A percentile compares a stretch with the other conserved stretches of the same genome.
Conservation (phyloP, 305 asterid genomes). For the Fraxinus xanthoxyloides region DNA sequence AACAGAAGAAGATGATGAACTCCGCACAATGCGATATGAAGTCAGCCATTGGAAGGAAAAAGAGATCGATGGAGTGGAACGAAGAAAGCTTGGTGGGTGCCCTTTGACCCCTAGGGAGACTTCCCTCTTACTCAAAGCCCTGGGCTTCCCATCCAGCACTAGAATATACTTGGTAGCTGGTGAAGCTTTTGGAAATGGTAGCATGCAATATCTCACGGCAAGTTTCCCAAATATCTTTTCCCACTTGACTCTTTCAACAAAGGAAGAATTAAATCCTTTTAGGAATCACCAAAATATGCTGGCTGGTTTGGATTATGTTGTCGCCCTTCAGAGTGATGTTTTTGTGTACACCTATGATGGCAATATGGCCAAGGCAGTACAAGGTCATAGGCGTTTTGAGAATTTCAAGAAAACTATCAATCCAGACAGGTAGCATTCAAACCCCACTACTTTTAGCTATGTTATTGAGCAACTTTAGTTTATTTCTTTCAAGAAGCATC, state of each 20-base stretch:
- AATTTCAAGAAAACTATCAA: conserved; percentile 83
- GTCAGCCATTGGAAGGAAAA: conserved; percentile 99
- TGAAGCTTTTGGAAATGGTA: conserved; percentile 88
- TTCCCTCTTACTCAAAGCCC: conserved; percentile 76
- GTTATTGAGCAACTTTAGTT: neutral
- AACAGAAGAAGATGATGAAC: conserved; percentile 81
- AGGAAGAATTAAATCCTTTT: conserved; percentile 70
- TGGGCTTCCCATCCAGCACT: conserved; percentile 72
- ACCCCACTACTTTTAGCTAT: neutral
- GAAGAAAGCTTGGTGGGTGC: conserved; percentile 85
- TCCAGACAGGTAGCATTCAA: conserved; percentile 67
- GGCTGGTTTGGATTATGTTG: conserved; percentile 91
- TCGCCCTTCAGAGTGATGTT: conserved; percentile 85
- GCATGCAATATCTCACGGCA: conserved; percentile 73
- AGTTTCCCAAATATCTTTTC: conserved; percentile 76
- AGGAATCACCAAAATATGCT: conserved; percentile 87
- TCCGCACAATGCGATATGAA: conserved; percentile 76
- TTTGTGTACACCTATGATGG: conserved; percentile 94
- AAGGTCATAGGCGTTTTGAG: conserved; percentile 93
- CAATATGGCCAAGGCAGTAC: conserved; percentile 99
- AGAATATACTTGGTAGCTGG: conserved; percentile 95
- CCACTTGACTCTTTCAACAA: conserved; percentile 70
- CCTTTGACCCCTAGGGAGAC: conserved; percentile 97
- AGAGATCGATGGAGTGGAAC: conserved; percentile 81
- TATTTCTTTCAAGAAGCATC: neutral